Evolutionary conservation across 129 eudicot species (phyloP), one percentile per base, ranked within the genome.

Genomic region (Centrapalus pauciflorus): DNA sequence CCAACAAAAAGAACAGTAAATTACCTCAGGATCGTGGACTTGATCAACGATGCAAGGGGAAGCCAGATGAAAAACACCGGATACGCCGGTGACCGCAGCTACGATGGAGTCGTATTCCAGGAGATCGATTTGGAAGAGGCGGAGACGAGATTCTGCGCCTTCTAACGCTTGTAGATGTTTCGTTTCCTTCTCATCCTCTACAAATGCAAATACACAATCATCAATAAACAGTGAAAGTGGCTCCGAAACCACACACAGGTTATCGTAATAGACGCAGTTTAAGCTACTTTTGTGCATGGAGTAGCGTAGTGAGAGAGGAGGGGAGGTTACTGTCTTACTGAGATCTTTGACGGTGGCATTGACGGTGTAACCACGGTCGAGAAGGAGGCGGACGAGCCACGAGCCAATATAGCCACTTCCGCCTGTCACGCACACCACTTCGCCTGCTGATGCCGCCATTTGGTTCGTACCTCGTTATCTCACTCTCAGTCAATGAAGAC

Each of bases 351-450:
- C 87, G 76, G 96, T 93, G 82, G 96, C 98, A 70, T 88, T 85
- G 35, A 93, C 96, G 55, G 92, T 66, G 95, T 93, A 93, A 83
- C 98, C 98, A 49, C 98, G 96, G 38, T 73, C 66, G 66, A 93
- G 98, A 69, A 93, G 98, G 63, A 85, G 87, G 7, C 78, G 72
- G 52, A 93, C 84, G 23, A 93, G 71, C 85, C 87, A 84, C 0
- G 96, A 84, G 45, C 98, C 98, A 43, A 85, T 93, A 72, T 25
- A 88, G 61, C 98, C 98, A 67, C 96, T 92, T 61, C 85, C 98
- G 48, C 98, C 98, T 2, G 98, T 93, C 4, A 93, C 96, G 67
- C 96, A 92, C 12, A 92, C 96, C n/a, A n/a, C n/a, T n/a, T n/a
- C n/a, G 8, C 72, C 66, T 30, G 40, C 25, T 46, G 67, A 25